Evolutionary conservation across 1,284 basidiomycete genomes (phyloP).

Genomic region (Moesziomyces globuligerus): DNA sequence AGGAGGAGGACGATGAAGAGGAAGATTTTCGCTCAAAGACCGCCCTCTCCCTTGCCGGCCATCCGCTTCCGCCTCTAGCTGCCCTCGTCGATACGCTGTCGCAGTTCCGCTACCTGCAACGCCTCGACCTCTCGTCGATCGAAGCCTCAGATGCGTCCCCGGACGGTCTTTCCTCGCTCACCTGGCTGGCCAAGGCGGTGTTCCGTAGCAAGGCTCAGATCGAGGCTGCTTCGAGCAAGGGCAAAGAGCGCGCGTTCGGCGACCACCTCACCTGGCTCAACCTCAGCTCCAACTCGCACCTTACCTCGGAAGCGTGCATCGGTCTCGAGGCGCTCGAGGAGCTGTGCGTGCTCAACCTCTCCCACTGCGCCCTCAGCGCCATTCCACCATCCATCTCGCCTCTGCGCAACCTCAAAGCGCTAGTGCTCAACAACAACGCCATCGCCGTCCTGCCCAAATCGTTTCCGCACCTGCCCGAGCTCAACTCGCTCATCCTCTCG

Average conservation of each 20-base stretch:
- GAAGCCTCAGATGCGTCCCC: constrained; percentile 43
- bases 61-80: constrained; percentile 49
- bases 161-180: constrained; percentile 39
- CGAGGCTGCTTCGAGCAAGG: constrained; percentile 10
- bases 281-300: constrained; percentile 19
- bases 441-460: constrained; percentile 27
- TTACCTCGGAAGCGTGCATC: constrained; percentile 30
- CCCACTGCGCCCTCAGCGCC: constrained; percentile 43
- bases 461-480: constrained; percentile 60
- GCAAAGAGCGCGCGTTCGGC: constrained; percentile 31
- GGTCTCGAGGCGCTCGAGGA: constrained; percentile 42
- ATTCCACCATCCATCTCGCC: constrained; percentile 42
- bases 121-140: constrained; percentile 58
- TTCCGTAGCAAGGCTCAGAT: constrained; percentile 31
- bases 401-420: constrained; percentile 52
- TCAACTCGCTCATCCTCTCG: constrained; percentile 65
- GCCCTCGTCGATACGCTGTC: constrained; percentile 53
- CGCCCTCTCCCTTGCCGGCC: constrained; percentile 45
- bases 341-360: constrained; percentile 51
- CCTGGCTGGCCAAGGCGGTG: constrained; percentile 55
- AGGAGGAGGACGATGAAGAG: constrained; percentile 9
- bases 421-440: constrained; percentile 60
- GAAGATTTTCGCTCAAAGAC: constrained; percentile 36
- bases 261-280: constrained; percentile 46
- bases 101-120: constrained; percentile 51